Evolutionary conservation across 108 stramenopile species (phyloP), one percentile per base, ranked within the genome.

Genomic region (Pseudonitzschia pungens): DNA sequence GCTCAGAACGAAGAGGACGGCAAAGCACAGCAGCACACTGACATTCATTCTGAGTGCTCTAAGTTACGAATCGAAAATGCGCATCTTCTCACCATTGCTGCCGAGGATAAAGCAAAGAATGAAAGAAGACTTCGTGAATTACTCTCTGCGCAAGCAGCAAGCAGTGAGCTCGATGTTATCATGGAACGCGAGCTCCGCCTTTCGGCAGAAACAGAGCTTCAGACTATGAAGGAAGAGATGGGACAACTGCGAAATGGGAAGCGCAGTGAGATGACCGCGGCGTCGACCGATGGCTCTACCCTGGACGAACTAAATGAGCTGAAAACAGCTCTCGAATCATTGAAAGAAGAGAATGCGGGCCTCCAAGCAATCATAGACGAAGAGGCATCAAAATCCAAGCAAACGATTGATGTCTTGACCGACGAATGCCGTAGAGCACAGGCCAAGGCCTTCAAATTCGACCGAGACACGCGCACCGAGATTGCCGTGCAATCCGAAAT

Each of bases 21-120:
- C 27, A 54, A 81, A 21, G 59, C 67, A 16, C 71, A 81, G 52
- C 65, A 71, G 24, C 15, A 41, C 15, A 73, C 64, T n/a, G 79
- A 75, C 41, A 69, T 77, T 43, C 75, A 86, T 45, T 69, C 79
- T 45, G 90, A 90, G 56, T 62, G 89, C 9, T 71, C 70, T n/a
- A 79, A 65, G 42, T 75, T 94, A 4, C 83, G 86, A 58, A 75
- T 91, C 14, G 92, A 91, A 70, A 87, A 89, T 68, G 92, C 89
- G 2, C 85, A 91, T 12, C 79, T 94, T 26, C 71, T 94, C 45
- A 78, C 85, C 29, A 76, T 81, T 12, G 78, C 81, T 5, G 77
- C 82, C 14, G 87, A 94, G 41, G 84, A 88, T 48, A 86, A 83
- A 16, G 68, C 77, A 2, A 74, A 80, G 40, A 67, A 77, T 24